Evolutionary conservation across 1,284 basidiomycete species (phyloP).

Genomic region (Boletus semigastroideus): DNA sequence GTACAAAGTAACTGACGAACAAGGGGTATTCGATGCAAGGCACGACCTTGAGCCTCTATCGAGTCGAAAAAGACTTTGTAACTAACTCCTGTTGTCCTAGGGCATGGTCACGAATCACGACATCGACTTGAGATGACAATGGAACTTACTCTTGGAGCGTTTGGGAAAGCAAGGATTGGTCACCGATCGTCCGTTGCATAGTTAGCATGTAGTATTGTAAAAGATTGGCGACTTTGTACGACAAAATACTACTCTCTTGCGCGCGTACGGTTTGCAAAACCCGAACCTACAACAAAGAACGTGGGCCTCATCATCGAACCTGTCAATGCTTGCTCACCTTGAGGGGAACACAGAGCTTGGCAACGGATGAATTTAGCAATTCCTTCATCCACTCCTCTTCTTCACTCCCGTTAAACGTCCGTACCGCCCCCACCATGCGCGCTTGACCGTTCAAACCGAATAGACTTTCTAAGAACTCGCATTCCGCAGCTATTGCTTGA

Average conservation of each 20-base stretch:
- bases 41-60: slow-evolving; percentile 78
- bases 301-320: not conserved
- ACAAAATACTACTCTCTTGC: slow-evolving; percentile 89
- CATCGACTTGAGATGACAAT: not conserved
- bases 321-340: slow-evolving; percentile 49
- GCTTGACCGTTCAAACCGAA: no score
- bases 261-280: slow-evolving; percentile 90
- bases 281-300: slow-evolving; percentile 53
- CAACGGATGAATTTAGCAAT: slow-evolving; percentile 80
- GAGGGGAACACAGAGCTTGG: slow-evolving; percentile 83
- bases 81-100: slow-evolving; percentile 76
- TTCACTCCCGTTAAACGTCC: slow-evolving; percentile 57
- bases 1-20: no score
- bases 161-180: slow-evolving; percentile 71
- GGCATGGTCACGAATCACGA: not conserved
- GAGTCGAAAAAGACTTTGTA: slow-evolving; percentile 86
- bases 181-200: slow-evolving; percentile 90
- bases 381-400: slow-evolving; percentile 82
- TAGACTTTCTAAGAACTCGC: slow-evolving; percentile 97
- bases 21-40: slow-evolving; percentile 68
- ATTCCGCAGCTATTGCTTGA: no score
- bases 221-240: slow-evolving; percentile 92
- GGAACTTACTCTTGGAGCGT: slow-evolving; percentile 76
- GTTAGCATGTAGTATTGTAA: slow-evolving; percentile 92
- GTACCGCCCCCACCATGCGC: no score